Evolutionary conservation across 495 filamentous ascomycete species (phyloP).

Genomic region (Aspergillus saccharolyticus): DNA sequence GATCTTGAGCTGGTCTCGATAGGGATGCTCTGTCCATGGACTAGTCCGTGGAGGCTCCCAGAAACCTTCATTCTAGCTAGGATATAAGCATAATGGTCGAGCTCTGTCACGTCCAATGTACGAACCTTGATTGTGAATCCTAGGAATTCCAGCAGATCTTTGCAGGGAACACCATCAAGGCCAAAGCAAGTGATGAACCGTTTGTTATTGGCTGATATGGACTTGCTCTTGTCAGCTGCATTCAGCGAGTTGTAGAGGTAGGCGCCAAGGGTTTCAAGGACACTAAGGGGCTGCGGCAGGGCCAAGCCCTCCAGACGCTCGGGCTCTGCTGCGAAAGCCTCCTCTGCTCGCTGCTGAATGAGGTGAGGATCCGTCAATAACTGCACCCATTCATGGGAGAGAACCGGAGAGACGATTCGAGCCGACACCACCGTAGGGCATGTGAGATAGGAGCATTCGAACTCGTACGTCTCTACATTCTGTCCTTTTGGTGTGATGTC

Average conservation of each 20-base stretch:
- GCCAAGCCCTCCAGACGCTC: conserved; percentile 52
- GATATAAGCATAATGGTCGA: conserved; percentile 14
- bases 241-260: conserved; percentile 61
- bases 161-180: conserved; percentile 48
- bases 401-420: conserved; percentile 47
- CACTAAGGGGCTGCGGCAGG: conserved; percentile 41
- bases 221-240: conserved; percentile 38
- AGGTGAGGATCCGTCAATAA: conserved; percentile 53
- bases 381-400: conserved; percentile 44
- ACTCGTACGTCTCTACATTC: conserved; percentile 40
- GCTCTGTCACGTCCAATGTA: background rate
- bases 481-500: conserved; percentile 33
- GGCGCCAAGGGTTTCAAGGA: conserved; percentile 51
- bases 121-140: conserved; percentile 51
- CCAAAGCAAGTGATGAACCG: conserved; percentile 67
- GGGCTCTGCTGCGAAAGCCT: conserved; percentile 51
- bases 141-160: conserved; percentile 56
- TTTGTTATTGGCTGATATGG: conserved; percentile 65
- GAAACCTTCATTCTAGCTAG: conserved; percentile 28
- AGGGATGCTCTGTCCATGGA: conserved; percentile 33
- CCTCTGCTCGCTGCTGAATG: conserved; percentile 48
- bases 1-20: conserved; percentile 38
- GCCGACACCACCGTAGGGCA: conserved; percentile 56
- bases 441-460: conserved; percentile 53
- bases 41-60: conserved; percentile 46